Evolutionary conservation across 495 filamentous ascomycete genomes (phyloP).

Genomic region (Penicillium herquei): DNA sequence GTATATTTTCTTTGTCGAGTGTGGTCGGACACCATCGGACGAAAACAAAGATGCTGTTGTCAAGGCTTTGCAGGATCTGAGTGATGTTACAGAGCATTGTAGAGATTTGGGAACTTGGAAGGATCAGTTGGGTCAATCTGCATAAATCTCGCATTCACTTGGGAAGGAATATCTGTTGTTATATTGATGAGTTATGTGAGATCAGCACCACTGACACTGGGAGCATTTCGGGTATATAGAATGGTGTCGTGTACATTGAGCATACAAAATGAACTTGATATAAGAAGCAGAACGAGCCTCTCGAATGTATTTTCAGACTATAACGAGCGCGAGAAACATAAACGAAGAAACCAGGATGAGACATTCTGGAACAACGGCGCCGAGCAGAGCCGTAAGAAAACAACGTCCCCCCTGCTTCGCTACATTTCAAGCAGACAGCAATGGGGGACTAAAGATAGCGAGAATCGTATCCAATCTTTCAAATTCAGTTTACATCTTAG

Average conservation of each 20-base stretch:
- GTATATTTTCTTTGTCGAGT: slow-evolving; percentile 95
- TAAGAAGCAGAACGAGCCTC: slow-evolving; percentile 5
- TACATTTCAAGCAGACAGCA: slow-evolving; percentile 18
- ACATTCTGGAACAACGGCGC: slow-evolving; percentile 12
- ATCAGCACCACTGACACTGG: background rate
- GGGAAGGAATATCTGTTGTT: no score
- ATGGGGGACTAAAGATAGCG: slow-evolving; percentile 24
- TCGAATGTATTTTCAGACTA: slow-evolving; percentile 15
- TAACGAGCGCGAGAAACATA: slow-evolving; percentile 15
- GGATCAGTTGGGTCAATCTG: slow-evolving; percentile 28
- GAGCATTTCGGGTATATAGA: background rate
- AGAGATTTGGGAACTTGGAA: slow-evolving; percentile 45
- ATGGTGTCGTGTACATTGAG: no score
- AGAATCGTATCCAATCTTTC: slow-evolving; percentile 34
- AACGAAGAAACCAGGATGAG: slow-evolving; percentile 18
- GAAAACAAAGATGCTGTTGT: slow-evolving; percentile 28
- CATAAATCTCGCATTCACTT: background rate
- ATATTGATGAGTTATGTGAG: background rate
- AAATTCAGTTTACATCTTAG: slow-evolving; percentile 33
- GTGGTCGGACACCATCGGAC: slow-evolving; percentile 52
- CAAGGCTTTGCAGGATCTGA: slow-evolving; percentile 26
- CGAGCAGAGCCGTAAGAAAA: slow-evolving; percentile 17
- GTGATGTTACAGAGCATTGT: slow-evolving; percentile 35
- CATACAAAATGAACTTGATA: background rate
- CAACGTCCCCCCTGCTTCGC: slow-evolving; percentile 22